Percentiles rank a stretch among this genome's conserved stretches.
Conservation (phyloP, 1,284 basidiomycete species). For the Vanrija sp. region DNA sequence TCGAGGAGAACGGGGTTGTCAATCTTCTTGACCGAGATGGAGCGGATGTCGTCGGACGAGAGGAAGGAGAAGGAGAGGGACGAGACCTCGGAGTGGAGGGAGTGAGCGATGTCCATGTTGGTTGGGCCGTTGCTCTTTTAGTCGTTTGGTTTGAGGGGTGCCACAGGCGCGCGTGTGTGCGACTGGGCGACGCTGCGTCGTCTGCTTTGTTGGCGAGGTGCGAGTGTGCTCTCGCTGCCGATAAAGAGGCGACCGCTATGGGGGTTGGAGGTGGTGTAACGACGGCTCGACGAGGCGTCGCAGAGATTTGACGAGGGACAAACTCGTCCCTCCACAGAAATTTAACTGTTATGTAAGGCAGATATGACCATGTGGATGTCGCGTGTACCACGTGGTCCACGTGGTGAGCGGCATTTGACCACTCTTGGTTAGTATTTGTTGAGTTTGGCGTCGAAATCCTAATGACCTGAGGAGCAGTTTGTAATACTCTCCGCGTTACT, state of each 20-base stretch:
- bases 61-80: constrained; percentile 94
- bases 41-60: constrained; percentile 80
- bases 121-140: not conserved
- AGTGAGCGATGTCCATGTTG: constrained; percentile 86
- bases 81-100: constrained; percentile 76
- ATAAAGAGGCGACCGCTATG: too few species aligned
- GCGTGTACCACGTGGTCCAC: not conserved
- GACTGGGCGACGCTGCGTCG: constrained; percentile 7
- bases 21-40: constrained; percentile 95
- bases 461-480: too few species aligned
- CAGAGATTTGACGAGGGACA: too few species aligned
- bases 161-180: constrained; percentile 13
- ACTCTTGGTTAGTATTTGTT: too few species aligned
- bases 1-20: constrained; percentile 90
- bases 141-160: not conserved
- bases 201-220: constrained; percentile 2
- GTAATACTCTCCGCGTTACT: too few species aligned
- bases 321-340: too few species aligned
- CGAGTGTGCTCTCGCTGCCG: too few species aligned
- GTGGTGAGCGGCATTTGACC: too few species aligned
- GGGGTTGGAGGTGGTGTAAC: too few species aligned
- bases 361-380: not conserved
- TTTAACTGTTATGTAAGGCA: not conserved
- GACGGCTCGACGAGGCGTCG: too few species aligned
- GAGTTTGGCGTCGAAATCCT: too few species aligned